Base-by-base conservation (phyloP, 768 basidiomycete genomes). In the Pleurotus tuber-regium region DNA sequence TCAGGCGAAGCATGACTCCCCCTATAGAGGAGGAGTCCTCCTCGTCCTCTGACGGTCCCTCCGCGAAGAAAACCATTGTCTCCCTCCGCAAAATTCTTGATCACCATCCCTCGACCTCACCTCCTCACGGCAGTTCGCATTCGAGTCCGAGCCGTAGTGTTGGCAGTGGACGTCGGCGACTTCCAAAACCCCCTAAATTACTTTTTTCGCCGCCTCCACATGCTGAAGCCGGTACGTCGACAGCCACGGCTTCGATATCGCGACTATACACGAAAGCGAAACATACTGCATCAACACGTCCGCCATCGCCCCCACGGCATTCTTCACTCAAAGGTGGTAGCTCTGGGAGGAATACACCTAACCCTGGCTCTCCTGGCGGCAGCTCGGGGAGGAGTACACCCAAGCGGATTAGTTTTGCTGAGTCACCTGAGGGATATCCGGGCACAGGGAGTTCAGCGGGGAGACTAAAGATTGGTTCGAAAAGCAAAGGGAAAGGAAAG, bases 351-450 rank as follows among this genome's bases (percentile, higher is more conserved):
- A 65, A n/a, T 30, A 48, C 46, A 4, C 46, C 46, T 7, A 36
- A 19, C 9, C 46, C 46, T 16, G 46, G 46, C 18, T 48, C 46
- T 6, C 46, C 46, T n/a, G 57, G 56, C 4, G 59, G 62, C 46
- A 77, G 74, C 43, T 83, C 79, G 47, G 73, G 78, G 47, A 53
- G 68, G 52, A 67, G 80, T 62, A 70, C 87, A 10, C 86, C 87
- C 7, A 89, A 87, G 58, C 75, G 83, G n/a, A 89, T 91, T 36
- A 87, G 83, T 54, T 91, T 91, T 57, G 87, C 87, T 29, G 76
- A 83, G 67, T 71, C 86, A 42, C 87, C 87, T 0, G 87, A 89
- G 66, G 79, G 82, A 29, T 84, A 86, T 55, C 71, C 77, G 47
- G 62, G 66, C 7, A 66, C 67, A 51, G 63, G 59, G 12, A 64